Evolutionary conservation across 352 stramenopile species (phyloP), one percentile per base, ranked within the genome.

Genomic region (Globisporangium paroecandrum): DNA sequence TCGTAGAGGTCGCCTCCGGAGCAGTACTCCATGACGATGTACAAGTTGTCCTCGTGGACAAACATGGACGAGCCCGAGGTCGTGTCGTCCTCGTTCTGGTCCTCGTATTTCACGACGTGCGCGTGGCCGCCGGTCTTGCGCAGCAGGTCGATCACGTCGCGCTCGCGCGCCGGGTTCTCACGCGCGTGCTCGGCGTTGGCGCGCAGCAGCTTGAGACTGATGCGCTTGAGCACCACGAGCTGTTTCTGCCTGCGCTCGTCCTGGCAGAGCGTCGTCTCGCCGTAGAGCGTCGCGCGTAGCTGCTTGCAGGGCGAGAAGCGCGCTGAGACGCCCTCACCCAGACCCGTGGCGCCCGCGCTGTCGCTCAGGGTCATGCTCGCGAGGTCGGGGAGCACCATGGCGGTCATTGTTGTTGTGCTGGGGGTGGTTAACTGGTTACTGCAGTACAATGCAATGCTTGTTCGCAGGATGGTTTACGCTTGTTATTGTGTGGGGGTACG

Each of bases 11-110:
- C 82, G 25, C 82, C 82, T n/a, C 77, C 76, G 1, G 62, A 68
- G 60, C 84, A 90, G 66, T 87, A 90, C 54, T 92, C 81, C 75
- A 90, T 89, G 22, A 78, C 79, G 5, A 89, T 73, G 62, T 78
- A 87, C 18, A 83, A 64, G 43, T 73, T 74, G 56, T 81, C 76
- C 22, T 74, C 69, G 0, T 69, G 62, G 18, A 76, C 64, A 58
- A 91, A 91, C 64, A 83, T 77, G 12, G 68, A 46, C 12, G 38
- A 68, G 6, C 27, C 54, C 27, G 32, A 13, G 47, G 47, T 27
- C 7, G 20, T 10, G 54, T 24, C 55, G 55, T 61, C 55, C 49
- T 53, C 60, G 38, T 57, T 59, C 25, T 32, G 27, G 20, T 64
- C 49, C 38, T 75, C 72, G 56, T 85, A 84, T 20, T 64, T 34